Base-by-base conservation (phyloP, 176 grass and related monocot species). In the Echinochloa phyllopogon region DNA sequence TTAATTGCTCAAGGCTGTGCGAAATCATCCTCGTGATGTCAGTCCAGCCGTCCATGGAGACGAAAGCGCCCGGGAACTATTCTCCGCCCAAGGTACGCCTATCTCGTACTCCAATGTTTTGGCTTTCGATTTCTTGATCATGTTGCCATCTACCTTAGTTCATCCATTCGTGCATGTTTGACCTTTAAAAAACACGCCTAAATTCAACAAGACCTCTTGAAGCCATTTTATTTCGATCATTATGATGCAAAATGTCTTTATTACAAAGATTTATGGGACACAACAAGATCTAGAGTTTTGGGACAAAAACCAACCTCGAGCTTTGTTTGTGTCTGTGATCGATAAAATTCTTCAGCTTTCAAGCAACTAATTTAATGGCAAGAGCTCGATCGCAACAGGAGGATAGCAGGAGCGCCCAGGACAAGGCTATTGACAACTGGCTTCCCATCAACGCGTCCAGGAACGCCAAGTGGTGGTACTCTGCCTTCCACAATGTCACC, bases 401-500 rank as follows among this genome's bases (percentile, higher is more conserved):
- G 60, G 21, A 14, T 36, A 0, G 36, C 14, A 59, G 70, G 60
- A 89, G 12, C 0, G 67, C 50, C 1, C 65, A 82, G 68, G 83
- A 94, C 15, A 86, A 88, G 78, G 24, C 68, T 18, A 37, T 91
- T 25, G 83, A 97, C 17, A 84, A 90, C 10, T 97, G 95, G 95
- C 95, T 97, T 0, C 95, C 95, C 0, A 91, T 97, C 88, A 92
- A 87, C 3, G 92, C 92, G 20, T 85, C 85, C 21, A 85, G 94
- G 78, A 89, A 92, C 27, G 94, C 94, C 27, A 97, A 94, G 56
- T 97, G 94, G 94, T 97, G 94, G 94, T 97, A 97, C 73, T 91
- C 94, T 0, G 83, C 92, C 51, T 97, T 94, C 91, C 94, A 97
- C 90, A 97, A 97, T 83, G 94, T 97, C 80, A 97, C 94, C 4